Evolutionary conservation across 2,329 filamentous ascomycete species (phyloP), one percentile per base, ranked within the genome.

Genomic region (Fusarium albidum): DNA sequence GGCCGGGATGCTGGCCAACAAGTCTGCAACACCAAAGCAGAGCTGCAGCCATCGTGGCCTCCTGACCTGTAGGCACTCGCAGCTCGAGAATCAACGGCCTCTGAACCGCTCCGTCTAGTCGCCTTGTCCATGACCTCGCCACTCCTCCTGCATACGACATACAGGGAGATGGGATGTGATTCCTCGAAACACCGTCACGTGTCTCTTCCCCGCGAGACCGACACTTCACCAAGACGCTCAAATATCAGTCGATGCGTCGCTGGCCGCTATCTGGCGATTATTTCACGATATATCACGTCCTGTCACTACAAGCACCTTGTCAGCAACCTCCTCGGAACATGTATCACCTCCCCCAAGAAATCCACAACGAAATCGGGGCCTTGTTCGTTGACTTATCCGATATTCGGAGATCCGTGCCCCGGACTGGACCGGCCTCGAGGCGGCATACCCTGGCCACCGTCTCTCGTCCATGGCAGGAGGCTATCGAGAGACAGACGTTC

Each of bases 401-500:
- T 33, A 35, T 31, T 33, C 47, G 45, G 41, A 57, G 45, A 57
- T 48, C 48, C 46, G 53, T 40, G 31, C 38, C 48, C 35, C 45
- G 45, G 26, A 41, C 45, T 29, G 50, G 41, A 34, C 42, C 41
- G 32, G 39, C 48, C 35, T 33, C 46, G 35, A 39, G 47, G 45
- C 57, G 57, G 31, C 45, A 55, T 33, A 43, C 39, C 34, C 52
- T 64, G 15, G 59, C 63, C 25, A 66, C 57, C 17, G 50, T 66
- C 47, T 63, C 61, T 37, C 59, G 52, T 29, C 37, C 47, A 29
- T 65, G 59, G 55, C 63, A 66, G 34, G 46, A 48, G 34, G 61
- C 61, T 14, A 57, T 66, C 33, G 59, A 66, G 31, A 55, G 53
- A 37, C 57, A 61, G 18, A 63, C 57, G 5, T 63, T 66, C 34